Base-by-base conservation (phyloP, 2,329 filamentous ascomycete genomes). In the Huntiella moniliformis region DNA sequence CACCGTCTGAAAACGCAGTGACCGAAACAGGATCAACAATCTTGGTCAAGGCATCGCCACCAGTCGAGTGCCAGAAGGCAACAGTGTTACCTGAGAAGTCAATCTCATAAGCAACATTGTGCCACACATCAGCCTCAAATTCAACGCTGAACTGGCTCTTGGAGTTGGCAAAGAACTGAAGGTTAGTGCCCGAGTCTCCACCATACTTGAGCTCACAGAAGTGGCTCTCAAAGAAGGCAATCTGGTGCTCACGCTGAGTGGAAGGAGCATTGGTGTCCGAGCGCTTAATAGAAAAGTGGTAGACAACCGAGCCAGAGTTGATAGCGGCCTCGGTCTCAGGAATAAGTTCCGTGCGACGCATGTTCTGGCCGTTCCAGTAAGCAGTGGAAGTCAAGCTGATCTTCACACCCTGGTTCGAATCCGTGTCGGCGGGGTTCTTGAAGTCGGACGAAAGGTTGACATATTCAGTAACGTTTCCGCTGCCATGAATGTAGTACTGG, bases 401-500 rank as follows among this genome's bases (percentile, higher is more conserved):
- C 56, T 79, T 78, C 53, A 71, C 73, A 13, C 79, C 80, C 59
- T 81, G 71, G 33, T 63, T 68, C 42, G 73, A 76, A 42, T 63
- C 65, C 0, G 63, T 65, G 58, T 82, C 78, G 53, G 69, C 70
- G 0, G 76, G 72, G 60, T 81, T 82, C 63, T 78, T 79, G 66
- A 67, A 77, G 48, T 61, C 59, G 0, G 73, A 59, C 2, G 67
- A 70, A 1, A 82, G 64, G 53, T 73, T 74, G 52, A 82, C 67
- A 59, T 82, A 82, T 54, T 70, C 62, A 16, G 65, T 66, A 6
- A 74, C 66, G 1, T 61, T 44, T 6, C 66, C 68, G 4, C 63
- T 62, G 33, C 79, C 80, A 62, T 84, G 79, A 57, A 82, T 82
- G 63, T 83, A 83, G 66, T 79, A 83, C 59, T 83, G 79, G 61